Evolutionary conservation across 2,329 filamentous ascomycete genomes (phyloP), one percentile per base, ranked within the genome.

Genomic region (Fusarium solani-melongenae): DNA sequence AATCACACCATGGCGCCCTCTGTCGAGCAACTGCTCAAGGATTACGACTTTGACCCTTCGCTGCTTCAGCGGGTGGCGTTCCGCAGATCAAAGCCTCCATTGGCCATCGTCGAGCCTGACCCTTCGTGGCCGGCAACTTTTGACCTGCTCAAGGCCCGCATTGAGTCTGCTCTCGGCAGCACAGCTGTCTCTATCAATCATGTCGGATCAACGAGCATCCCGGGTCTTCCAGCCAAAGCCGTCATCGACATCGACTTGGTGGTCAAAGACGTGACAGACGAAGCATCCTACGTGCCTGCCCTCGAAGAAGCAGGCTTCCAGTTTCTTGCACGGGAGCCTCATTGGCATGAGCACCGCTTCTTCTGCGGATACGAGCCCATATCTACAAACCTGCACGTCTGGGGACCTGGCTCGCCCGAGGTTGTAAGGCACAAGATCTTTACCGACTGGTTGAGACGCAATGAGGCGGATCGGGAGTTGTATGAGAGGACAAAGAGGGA

Each of bases 231-330:
- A 0, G 87, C 88, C 53, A 89, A 89, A 78, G 80, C 82, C 33
- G 79, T 88, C 55, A 86, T 89, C 55, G 88, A 89, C 74, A 82
- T 89, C 31, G 88, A 89, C 72, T 77, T 89, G 10, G 80, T 84
- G 5, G 81, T 89, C 9, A 56, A 74, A 4, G 80, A 87, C 56
- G 66, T 82, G 27, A 71, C 72, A 12, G 81, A 84, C 41, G 86
- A 89, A 71, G 76, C 70, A 2, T 76, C 78, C 1, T 88, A 88
- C 67, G 84, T 83, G 9, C 73, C 80, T 3, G 77, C 77, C 4
- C 84, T 88, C 5, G 85, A 87, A 72, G 69, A 74, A 0, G 81
- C 75, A 0, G 86, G 86, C 1, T 88, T 88, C 58, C 79, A 82
- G 15, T 88, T 88, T 57, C 77, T 86, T 2, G 15, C 82, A 0